Conservation (phyloP, 1,284 basidiomycete species). For the Cutaneotrichosporon cutaneum region DNA sequence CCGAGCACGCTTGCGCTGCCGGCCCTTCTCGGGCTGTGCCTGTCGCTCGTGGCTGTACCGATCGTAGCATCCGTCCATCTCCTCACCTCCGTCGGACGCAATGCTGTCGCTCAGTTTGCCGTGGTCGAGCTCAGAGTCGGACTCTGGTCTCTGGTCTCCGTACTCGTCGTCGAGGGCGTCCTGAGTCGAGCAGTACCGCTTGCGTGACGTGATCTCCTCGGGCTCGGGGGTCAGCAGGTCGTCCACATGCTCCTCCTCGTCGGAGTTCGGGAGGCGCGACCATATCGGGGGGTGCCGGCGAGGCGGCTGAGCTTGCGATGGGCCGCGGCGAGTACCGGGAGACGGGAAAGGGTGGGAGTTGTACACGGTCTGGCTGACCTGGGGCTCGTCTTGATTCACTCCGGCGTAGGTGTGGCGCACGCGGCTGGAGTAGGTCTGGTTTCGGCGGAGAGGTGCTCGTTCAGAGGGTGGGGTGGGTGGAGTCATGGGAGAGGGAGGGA, state of each 20-base stretch:
- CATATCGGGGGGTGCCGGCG: background rate
- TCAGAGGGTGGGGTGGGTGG: background rate
- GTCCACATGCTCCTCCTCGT: background rate
- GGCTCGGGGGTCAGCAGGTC: background rate
- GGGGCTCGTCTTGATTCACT: background rate
- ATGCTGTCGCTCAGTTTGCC: background rate
- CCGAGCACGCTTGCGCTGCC: background rate
- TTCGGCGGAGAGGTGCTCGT: background rate
- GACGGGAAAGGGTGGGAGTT: background rate
- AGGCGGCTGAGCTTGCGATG: background rate
- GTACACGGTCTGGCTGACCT: background rate
- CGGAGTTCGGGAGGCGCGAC: background rate
- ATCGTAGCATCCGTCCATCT: background rate
- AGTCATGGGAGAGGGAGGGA: background rate
- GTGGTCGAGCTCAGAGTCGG: background rate
- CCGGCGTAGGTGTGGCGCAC: background rate
- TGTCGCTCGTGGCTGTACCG: background rate
- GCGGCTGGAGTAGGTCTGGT: slow-evolving; percentile 7
- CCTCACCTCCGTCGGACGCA: background rate
- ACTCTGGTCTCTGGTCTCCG: background rate
- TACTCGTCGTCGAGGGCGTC: background rate
- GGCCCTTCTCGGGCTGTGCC: background rate
- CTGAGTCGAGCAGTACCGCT: background rate
- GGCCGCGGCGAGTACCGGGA: background rate
- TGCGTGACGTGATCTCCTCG: background rate